A percentile compares a stretch with the other conserved stretches of the same genome.
Conservation (phyloP, 306 rosid genomes). For the Acacia confusa region DNA sequence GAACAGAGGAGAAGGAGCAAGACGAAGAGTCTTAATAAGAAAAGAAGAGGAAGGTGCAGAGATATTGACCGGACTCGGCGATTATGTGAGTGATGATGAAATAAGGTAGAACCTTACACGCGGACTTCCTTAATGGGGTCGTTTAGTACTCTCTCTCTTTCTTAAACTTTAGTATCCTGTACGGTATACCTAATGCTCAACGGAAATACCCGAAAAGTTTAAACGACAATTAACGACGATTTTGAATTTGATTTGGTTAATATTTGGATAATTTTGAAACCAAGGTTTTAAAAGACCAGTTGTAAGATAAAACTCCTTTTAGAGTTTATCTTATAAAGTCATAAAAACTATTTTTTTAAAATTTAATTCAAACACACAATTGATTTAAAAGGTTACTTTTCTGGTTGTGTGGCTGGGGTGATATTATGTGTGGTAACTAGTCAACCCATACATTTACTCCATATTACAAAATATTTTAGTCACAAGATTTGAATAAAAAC, state of each 20-base stretch:
- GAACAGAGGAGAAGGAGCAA: background rate
- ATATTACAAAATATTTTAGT: too few species aligned
- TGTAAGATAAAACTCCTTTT: too few species aligned
- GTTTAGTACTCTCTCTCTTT: background rate
- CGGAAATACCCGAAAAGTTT: slow-evolving; percentile 47
- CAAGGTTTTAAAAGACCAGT: too few species aligned
- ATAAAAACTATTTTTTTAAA: too few species aligned
- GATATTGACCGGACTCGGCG: slow-evolving; percentile 37
- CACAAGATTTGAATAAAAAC: too few species aligned
- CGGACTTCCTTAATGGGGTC: slow-evolving; percentile 5
- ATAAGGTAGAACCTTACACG: slow-evolving; percentile 35
- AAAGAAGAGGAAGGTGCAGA: slow-evolving; percentile 27
- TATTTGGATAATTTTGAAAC: too few species aligned
- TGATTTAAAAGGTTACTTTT: too few species aligned
- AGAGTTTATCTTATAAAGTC: too few species aligned
- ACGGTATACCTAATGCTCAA: background rate
- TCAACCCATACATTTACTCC: background rate
- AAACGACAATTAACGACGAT: slow-evolving; percentile 4
- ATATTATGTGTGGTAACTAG: too few species aligned
- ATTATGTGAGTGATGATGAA: background rate
- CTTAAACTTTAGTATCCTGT: background rate
- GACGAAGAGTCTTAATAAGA: background rate
- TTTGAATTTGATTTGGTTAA: too few species aligned
- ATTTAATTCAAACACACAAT: too few species aligned
- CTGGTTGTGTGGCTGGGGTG: too few species aligned